These are phyloP conservation scores for Lachancea sp. DNA, from an alignment of 805 yeast genomes.

Conservation along the genomic window DNA sequence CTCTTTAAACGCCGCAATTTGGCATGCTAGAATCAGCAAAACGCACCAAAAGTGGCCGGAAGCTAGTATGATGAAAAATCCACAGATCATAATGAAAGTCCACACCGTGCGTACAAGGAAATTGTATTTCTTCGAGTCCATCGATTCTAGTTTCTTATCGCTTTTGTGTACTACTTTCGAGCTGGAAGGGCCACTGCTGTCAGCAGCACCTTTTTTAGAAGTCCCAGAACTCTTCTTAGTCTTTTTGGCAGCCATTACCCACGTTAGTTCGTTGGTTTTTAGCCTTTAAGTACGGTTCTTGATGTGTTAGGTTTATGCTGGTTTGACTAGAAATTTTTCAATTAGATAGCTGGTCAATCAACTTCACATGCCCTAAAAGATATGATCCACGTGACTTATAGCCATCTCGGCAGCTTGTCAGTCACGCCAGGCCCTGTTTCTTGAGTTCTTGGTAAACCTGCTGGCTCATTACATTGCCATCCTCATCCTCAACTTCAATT, in stretches of 20 bases:
- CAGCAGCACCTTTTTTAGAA: constrained; percentile 1
- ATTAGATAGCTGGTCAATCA: too few relatives aligned
- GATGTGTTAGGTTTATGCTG: neutral
- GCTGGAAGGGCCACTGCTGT: neutral
- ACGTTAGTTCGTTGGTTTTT: neutral
- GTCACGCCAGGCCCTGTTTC: constrained; percentile 72
- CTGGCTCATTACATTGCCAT: constrained; percentile 87
- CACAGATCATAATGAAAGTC: constrained; percentile 85
- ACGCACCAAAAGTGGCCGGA: constrained; percentile 85
- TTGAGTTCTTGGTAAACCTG: constrained; percentile 78
- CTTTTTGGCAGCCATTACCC: constrained; percentile 8
- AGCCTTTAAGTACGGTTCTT: neutral
- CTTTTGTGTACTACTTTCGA: neutral
- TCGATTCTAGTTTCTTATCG: neutral
- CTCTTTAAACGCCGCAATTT: constrained; percentile 82
- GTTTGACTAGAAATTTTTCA: neutral
- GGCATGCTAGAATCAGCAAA: constrained; percentile 61
- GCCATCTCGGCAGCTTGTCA: too few relatives aligned
- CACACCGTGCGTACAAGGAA: constrained; percentile 84
- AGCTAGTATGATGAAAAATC: constrained; percentile 61
- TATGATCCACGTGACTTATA: too few relatives aligned
- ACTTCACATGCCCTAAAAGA: too few relatives aligned
- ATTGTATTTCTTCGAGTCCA: constrained; percentile 22
- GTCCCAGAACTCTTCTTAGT: constrained; percentile 3
- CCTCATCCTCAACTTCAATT: constrained; percentile 84